A percentile compares a stretch with the other conserved stretches of the same genome.
These are phyloP conservation scores for Lodderomyces beijingensis DNA, from an alignment of 1,139 yeast genomes.

Conservation along the genomic window DNA sequence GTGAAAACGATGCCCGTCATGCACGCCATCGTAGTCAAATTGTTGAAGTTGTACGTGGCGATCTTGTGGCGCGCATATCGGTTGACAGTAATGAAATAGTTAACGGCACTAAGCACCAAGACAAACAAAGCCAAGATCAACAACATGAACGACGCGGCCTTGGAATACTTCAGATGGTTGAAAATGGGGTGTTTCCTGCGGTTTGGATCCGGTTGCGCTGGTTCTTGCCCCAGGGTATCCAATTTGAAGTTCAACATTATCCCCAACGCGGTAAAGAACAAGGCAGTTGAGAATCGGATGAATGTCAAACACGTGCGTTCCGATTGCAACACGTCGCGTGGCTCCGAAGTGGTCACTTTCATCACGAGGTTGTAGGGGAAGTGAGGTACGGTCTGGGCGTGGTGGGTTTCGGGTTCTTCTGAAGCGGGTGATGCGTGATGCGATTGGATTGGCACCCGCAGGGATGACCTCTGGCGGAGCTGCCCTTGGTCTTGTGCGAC, in stretches of 20 bases:
- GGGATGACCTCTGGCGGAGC: too few species aligned
- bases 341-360: constrained; percentile 48
- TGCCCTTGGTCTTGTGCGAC: too few species aligned
- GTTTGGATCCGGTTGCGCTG: constrained; percentile 5
- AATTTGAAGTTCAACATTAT: constrained; percentile 48
- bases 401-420: too few species aligned
- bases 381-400: neutral
- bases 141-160: constrained; percentile 35
- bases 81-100: constrained; percentile 45
- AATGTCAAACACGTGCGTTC: constrained; percentile 56
- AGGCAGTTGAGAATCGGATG: constrained; percentile 46
- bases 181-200: constrained; percentile 9
- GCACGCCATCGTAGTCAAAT: constrained; percentile 34
- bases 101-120: constrained; percentile 36
- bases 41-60: constrained; percentile 35
- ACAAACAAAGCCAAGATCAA: constrained; percentile 38
- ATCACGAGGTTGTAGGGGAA: constrained; percentile 28
- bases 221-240: constrained; percentile 23
- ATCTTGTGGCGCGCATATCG: constrained; percentile 43
- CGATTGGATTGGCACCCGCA: too few species aligned
- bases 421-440: too few species aligned
- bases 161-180: constrained; percentile 21
- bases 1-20: constrained; percentile 36
- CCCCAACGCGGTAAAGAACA: constrained; percentile 50
- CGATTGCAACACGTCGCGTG: constrained; percentile 58